phyloP scores from a whole-genome alignment of 108 stramenopile genomes.

The Discostella pseudostelligera region DNA sequence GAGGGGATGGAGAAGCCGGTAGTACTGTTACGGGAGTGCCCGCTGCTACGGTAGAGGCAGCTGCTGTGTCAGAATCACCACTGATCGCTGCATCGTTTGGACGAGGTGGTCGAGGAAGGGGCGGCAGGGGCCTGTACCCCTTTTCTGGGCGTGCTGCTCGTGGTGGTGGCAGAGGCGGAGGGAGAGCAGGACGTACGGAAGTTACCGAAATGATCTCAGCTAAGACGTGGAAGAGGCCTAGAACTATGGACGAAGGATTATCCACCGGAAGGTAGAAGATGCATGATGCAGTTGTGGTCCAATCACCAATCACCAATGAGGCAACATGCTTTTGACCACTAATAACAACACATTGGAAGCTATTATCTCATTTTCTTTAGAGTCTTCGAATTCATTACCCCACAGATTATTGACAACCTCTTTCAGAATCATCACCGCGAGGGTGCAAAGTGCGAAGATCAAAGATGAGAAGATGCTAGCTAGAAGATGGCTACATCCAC shows the following conservation, averaged over 20 bases:
- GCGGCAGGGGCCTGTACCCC: conserved; percentile 28
- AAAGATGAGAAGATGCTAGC: too few relatives aligned
- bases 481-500: too few relatives aligned
- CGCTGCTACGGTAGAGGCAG: conserved; percentile 46
- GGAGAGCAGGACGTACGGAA: conserved; percentile 46
- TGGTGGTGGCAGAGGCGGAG: conserved; percentile 44
- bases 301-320: too few relatives aligned
- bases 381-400: too few relatives aligned
- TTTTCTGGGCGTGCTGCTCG: conserved; percentile 15
- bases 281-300: too few relatives aligned
- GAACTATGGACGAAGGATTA: conserved; percentile 50
- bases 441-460: too few relatives aligned
- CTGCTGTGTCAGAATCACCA: conserved; percentile 50
- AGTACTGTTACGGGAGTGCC: background rate
- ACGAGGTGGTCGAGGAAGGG: conserved; percentile 44
- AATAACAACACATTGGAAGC: too few relatives aligned
- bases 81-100: conserved; percentile 41
- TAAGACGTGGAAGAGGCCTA: conserved; percentile 72
- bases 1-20: background rate
- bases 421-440: too few relatives aligned
- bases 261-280: conserved; percentile 11
- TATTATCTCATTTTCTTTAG: too few relatives aligned
- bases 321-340: too few relatives aligned
- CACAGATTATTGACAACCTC: too few relatives aligned
- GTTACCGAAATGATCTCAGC: conserved; percentile 66